Base-by-base conservation (phyloP, 805 yeast species). In the Zygotorulaspora florentina region DNA sequence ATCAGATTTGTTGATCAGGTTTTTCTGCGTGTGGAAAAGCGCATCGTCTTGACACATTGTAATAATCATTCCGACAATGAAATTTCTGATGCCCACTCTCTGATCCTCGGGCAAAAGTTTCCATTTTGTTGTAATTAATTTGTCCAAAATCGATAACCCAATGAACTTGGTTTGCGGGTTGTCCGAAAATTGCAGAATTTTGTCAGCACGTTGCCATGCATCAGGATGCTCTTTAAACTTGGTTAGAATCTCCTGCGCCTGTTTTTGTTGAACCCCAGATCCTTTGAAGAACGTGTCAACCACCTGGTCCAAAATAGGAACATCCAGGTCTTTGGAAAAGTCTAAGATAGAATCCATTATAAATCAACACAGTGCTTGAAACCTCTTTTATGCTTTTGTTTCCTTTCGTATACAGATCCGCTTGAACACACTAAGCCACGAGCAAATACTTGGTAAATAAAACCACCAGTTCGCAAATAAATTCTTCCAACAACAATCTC, bases 141-240 rank as follows among this genome's bases (percentile, higher is more conserved):
- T 88, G 69, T 93, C 96, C 58, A 93, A 73, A 50, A 93, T 86
- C 18, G 95, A 81, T 47, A 93, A 73, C 8, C 96, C 99, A 65
- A 93, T 85, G 67, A 85, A 91, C 69, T 93, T 93, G 27, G 96
- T 77, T 67, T 93, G 96, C 33, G 96, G 75, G 63, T 89, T 85
- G 40, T 72, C 70, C 2, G 95, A 81, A 51, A 72, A 74, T 55
- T 90, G 89, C 53, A 93, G 74, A 49, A 93, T 90, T 65, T 85
- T 81, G 59, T 91, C 98, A 28, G 95, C 93, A 46, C 85, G 79
- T 55, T 85, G 87, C 99, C 99, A 93, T 20, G 97, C 84, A 57
- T 91, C 96, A 2, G 93, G 95, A 65, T 89, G 85, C 51, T 88
- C 95, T 67, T 93, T 96, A 65, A 93, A 90, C 67, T 81, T 79